phyloP scores from a whole-genome alignment of 2,329 filamentous ascomycete genomes.

The Fusarium kyushuense region DNA sequence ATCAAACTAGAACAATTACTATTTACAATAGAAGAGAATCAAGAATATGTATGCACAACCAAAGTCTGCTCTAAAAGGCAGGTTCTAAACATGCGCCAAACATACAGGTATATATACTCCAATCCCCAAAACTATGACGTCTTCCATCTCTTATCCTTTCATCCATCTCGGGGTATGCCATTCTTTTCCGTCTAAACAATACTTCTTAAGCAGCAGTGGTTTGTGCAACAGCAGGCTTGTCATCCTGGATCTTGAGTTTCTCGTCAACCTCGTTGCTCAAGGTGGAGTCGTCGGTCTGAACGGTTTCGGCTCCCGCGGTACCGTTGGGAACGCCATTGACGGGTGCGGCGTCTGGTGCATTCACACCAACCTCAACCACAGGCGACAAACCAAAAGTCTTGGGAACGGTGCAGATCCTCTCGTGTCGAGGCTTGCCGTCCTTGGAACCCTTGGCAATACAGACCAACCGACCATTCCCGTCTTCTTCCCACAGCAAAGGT shows the following conservation, averaged over 20 bases:
- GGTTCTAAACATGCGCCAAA: constrained; percentile 26
- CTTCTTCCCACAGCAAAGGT: constrained; percentile 67
- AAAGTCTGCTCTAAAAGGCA: constrained; percentile 6
- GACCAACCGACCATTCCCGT: constrained; percentile 60
- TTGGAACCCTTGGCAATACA: constrained; percentile 66
- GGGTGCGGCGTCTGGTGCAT: not conserved
- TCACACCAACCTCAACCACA: constrained; percentile 19
- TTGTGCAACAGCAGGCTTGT: constrained; percentile 28
- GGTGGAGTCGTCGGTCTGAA: constrained; percentile 48
- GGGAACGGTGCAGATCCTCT: constrained; percentile 65
- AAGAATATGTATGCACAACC: constrained; percentile 18
- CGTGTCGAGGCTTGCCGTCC: constrained; percentile 59
- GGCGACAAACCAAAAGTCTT: constrained; percentile 51
- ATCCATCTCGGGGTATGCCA: constrained; percentile 32
- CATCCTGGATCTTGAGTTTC: constrained; percentile 51
- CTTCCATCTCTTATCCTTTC: constrained; percentile 5
- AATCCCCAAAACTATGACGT: not conserved
- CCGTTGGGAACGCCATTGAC: constrained; percentile 17
- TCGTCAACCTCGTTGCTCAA: constrained; percentile 49
- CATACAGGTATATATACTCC: constrained; percentile 23
- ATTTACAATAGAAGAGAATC: constrained; percentile 8
- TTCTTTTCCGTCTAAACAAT: constrained; percentile 18
- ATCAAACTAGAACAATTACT: not conserved
- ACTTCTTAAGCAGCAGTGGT: constrained; percentile 25
- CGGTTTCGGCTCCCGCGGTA: constrained; percentile 39